Conservation (phyloP, 2,329 filamentous ascomycete genomes). For the Colletotrichum cuscutae region DNA sequence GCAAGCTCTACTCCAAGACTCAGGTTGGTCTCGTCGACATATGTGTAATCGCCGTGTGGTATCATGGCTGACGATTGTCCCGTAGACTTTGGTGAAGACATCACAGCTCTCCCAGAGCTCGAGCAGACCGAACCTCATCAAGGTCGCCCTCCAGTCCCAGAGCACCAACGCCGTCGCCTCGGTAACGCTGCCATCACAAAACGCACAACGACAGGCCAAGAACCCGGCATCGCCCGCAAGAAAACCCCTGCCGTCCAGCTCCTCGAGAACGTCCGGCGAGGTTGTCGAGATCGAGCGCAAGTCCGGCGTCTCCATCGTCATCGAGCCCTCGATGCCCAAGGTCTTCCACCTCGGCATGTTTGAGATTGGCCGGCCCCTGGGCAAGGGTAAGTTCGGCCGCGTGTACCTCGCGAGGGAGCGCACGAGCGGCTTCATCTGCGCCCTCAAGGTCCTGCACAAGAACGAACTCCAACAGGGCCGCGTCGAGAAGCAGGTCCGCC, state of each 20-base stretch:
- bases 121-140: constrained; percentile 84
- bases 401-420: constrained; percentile 88
- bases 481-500: constrained; percentile 87
- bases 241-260: constrained; percentile 58
- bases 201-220: constrained; percentile 63
- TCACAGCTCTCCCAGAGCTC: constrained; percentile 61
- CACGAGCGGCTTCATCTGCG: constrained; percentile 83
- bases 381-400: constrained; percentile 88
- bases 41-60: not conserved
- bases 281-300: constrained; percentile 59
- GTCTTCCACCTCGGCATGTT: constrained; percentile 93
- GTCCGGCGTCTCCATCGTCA: constrained; percentile 58
- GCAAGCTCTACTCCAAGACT: constrained; percentile 72
- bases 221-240: constrained; percentile 61
- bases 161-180: constrained; percentile 74
- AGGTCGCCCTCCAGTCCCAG: constrained; percentile 84
- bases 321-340: constrained; percentile 67
- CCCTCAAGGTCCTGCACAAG: constrained; percentile 88
- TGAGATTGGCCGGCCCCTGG: constrained; percentile 87
- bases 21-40: constrained; percentile 68
- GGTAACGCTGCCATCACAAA: constrained; percentile 75
- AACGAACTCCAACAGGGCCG: constrained; percentile 79
- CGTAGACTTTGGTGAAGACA: constrained; percentile 45
- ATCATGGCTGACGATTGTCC: constrained; percentile 50
- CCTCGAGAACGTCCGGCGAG: constrained; percentile 59